Base-by-base conservation (phyloP, 352 stramenopile genomes). In the Phytopythium cucurbitacearum region DNA sequence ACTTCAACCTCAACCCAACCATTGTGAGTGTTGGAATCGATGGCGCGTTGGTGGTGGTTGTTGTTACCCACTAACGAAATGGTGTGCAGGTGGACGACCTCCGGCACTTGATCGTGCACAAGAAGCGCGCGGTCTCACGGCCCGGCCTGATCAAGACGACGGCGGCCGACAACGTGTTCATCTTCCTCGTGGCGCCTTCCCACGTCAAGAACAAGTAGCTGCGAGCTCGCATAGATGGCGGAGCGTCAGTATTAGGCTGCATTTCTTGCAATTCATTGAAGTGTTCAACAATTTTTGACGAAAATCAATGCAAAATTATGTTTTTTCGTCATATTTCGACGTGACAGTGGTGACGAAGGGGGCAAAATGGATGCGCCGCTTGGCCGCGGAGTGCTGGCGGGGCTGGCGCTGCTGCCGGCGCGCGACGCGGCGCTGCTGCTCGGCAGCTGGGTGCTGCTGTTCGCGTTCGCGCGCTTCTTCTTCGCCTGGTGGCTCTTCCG, bases 1-100 rank as follows among this genome's bases (percentile, higher is more conserved):
- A 88, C 59, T 96, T 91, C 60, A 94, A 87, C 50, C 53, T 96
- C 28, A 96, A 96, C 54, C 67, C 79, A 38, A 92, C 82, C 2
- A 71, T 95, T 34, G 69, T 93, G 69, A 40, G 69, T 71, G 37
- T 13, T 7, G 51, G 15, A 9, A 41, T 32, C 5, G 12, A 28
- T 16, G 43, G 9, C 13, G 1, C 16, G 11, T 9, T 11, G n/a
- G 4, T 12, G 4, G 3, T 2, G n/a, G 12, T 33, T 8, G n/a
- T 0, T 33, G 21, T 6, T n/a, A 9, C 7, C 32, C 15, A 36
- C 15, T 48, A 3, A 48, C 16, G 21, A 35, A 7, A 28, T 46
- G 12, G 15, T 13, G 15, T 46, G 15, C n/a, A 79, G 70, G 67
- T 81, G 16, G 80, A 91, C 37, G 80, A 91, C 39, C 60, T 91